Conservation (phyloP, 495 filamentous ascomycete genomes). For the Chaetomidium leptoderma region DNA sequence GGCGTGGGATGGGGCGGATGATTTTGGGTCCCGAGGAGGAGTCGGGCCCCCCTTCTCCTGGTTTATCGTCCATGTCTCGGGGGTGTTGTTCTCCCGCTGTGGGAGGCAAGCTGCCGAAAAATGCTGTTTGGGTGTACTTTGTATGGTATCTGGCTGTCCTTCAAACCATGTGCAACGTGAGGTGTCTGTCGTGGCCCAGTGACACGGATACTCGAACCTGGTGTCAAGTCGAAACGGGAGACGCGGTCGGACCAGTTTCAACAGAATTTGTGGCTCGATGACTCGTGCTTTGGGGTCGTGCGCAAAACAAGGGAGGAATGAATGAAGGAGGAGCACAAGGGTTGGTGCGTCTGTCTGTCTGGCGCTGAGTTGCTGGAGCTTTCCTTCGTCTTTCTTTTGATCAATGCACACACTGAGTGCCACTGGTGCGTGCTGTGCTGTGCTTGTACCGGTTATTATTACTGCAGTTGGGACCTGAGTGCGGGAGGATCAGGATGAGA, state of each 20-base stretch:
- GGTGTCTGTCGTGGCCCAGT: background rate
- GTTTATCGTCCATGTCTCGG: slow-evolving; percentile 1
- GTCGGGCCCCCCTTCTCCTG: background rate
- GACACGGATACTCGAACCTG: too few species aligned
- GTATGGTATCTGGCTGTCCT: background rate
- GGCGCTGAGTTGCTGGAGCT: too few species aligned
- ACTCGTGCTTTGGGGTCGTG: background rate
- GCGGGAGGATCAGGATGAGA: background rate
- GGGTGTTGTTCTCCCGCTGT: background rate
- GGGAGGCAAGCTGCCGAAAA: background rate
- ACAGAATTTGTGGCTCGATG: background rate
- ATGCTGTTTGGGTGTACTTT: background rate
- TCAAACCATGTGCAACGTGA: background rate
- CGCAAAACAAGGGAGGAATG: background rate
- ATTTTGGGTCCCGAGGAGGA: slow-evolving; percentile 25
- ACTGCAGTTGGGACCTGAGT: background rate
- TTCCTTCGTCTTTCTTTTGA: too few species aligned
- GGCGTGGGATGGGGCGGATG: slow-evolving; percentile 35
- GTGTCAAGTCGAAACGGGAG: background rate
- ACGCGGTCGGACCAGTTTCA: background rate
- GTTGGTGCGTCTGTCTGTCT: background rate
- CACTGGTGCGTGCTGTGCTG: too few species aligned
- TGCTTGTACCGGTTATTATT: too few species aligned
- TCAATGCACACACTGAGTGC: too few species aligned
- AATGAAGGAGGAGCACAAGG: background rate